phyloP scores from a whole-genome alignment of 164 flowering plant species.

The Kingdonia uniflora region DNA sequence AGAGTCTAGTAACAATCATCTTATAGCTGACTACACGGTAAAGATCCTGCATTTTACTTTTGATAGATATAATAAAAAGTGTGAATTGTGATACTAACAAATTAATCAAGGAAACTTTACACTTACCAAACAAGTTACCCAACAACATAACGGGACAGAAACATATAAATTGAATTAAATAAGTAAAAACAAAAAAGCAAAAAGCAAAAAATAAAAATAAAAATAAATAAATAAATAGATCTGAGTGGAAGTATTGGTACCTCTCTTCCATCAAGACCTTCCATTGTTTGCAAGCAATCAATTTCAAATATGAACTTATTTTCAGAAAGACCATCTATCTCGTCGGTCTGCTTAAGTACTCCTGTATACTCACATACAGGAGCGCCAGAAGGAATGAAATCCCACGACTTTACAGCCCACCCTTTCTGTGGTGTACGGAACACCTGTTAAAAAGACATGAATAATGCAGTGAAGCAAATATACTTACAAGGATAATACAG shows the following conservation, averaged over 20 bases:
- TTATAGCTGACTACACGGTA: too few relatives aligned
- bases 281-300: slow-evolving; percentile 93
- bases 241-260: slow-evolving; percentile 19
- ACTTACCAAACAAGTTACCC: too few relatives aligned
- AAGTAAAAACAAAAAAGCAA: too few relatives aligned
- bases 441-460: slow-evolving; percentile 32
- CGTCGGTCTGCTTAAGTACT: slow-evolving; percentile 56
- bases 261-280: slow-evolving; percentile 87
- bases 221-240: too few relatives aligned
- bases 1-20: too few relatives aligned
- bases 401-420: slow-evolving; percentile 97
- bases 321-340: slow-evolving; percentile 38
- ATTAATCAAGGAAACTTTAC: too few relatives aligned
- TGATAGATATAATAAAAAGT: too few relatives aligned
- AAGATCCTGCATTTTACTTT: too few relatives aligned
- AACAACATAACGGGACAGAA: too few relatives aligned
- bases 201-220: too few relatives aligned
- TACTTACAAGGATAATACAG: slow-evolving; percentile 14
- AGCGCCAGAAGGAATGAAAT: slow-evolving; percentile 84
- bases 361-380: slow-evolving; percentile 89
- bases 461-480: not conserved
- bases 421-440: slow-evolving; percentile 90
- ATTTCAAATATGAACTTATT: slow-evolving; percentile 82
- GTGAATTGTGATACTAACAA: too few relatives aligned
- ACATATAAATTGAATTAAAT: too few relatives aligned